Conservation (phyloP, 805 yeast genomes). For the Sugiyamaella americana region DNA sequence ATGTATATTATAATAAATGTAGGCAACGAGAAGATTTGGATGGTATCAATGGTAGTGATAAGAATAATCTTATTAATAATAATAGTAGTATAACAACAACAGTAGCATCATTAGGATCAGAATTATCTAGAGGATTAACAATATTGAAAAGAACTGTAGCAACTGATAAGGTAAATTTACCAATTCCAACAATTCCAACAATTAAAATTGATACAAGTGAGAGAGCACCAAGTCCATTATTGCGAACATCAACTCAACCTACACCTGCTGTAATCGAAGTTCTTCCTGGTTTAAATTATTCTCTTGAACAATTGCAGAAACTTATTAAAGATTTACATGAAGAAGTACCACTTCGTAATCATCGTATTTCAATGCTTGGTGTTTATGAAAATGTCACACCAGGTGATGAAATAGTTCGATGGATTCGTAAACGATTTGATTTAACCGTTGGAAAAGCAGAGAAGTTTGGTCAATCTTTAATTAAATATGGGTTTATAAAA, state of each 20-base stretch:
- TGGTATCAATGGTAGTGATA: not conserved
- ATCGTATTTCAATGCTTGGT: constrained; percentile 63
- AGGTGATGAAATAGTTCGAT: constrained; percentile 55
- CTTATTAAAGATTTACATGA: constrained; percentile 38
- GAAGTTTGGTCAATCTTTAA: constrained; percentile 65
- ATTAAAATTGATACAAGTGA: not conserved
- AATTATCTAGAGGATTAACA: constrained; percentile 5
- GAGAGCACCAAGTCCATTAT: not conserved
- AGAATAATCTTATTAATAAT: not conserved
- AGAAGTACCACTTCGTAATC: constrained; percentile 46
- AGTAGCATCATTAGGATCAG: constrained; percentile 1
- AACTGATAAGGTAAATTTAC: not conserved
- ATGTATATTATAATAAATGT: constrained; percentile 64
- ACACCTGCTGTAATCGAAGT: not conserved
- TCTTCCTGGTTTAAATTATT: constrained; percentile 22
- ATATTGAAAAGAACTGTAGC: constrained; percentile 25
- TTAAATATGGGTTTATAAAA: constrained; percentile 52
- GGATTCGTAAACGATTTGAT: constrained; percentile 48
- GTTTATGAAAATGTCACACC: constrained; percentile 55
- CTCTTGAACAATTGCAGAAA: constrained; percentile 35
- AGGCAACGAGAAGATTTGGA: constrained; percentile 53
- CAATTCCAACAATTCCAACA: constrained; percentile 3
- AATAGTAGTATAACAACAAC: not conserved
- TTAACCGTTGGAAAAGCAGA: constrained; percentile 60
- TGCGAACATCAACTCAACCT: not conserved